Conservation (phyloP, 129 eudicot genomes). For the Arctium minus region DNA sequence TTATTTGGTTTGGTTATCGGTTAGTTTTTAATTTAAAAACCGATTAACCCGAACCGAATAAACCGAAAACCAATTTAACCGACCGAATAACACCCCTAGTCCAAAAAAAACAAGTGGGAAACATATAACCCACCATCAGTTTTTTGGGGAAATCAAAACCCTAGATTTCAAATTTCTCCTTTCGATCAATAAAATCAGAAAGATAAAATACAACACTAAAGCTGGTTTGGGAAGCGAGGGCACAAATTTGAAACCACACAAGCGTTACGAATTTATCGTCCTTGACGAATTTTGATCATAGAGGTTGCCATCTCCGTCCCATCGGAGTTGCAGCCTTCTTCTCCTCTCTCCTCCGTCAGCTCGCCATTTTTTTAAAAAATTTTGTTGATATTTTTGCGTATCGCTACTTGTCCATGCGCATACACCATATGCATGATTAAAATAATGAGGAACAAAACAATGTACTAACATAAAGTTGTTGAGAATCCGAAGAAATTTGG, state of each 20-base stretch:
- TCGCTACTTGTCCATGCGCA: not conserved
- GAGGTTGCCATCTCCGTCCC: constrained; percentile 41
- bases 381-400: not conserved
- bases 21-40: no score
- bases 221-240: constrained; percentile 1
- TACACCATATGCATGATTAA: constrained; percentile 7
- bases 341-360: constrained; percentile 8
- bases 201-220: not conserved
- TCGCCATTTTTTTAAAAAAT: not conserved
- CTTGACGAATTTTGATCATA: constrained; percentile 27
- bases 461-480: constrained; percentile 7
- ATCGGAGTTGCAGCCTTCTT: constrained; percentile 39
- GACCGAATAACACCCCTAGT: no score
- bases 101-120: constrained; percentile 9
- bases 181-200: not conserved
- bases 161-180: constrained; percentile 25
- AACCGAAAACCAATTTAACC: no score
- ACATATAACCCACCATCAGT: constrained; percentile 11
- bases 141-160: constrained; percentile 26
- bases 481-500: not conserved
- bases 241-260: constrained; percentile 26
- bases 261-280: constrained; percentile 34
- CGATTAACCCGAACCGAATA: no score
- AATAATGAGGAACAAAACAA: constrained; percentile 4
- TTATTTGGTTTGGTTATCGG: no score